Base-by-base conservation (phyloP, 2,329 filamentous ascomycete species). In the Colletotrichum nymphaeae region DNA sequence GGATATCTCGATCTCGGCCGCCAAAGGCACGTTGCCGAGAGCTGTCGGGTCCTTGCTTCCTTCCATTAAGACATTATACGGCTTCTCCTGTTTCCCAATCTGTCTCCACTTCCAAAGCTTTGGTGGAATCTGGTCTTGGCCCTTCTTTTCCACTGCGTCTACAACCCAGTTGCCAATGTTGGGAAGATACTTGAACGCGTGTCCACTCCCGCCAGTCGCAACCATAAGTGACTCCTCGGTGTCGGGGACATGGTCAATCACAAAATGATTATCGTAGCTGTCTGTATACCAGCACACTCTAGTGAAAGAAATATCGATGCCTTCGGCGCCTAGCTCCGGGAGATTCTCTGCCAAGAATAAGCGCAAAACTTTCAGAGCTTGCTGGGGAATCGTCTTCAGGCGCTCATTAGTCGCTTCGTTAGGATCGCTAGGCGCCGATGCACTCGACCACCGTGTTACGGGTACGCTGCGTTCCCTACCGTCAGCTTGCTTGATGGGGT, bases 131-230 rank as follows among this genome's bases (percentile, higher is more conserved):
- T 75, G 78, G 56, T 84, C 79, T 7, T 80, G 69, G 1, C 78
- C 77, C 22, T 68, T 75, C 2, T 84, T 82, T 73, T 86, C 81
- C 8, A 91, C 78, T n/a, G 86, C 84, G 74, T 90, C 86, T 0
- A 88, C 83, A 14, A 91, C 86, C 73, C 83, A 84, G 46, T 86
- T 86, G 1, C 90, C 89, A 75, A 92, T 85, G 3, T 88, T 87
- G 0, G 90, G 90, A 62, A 91, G 77, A 72, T 90, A 92, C 76
- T 92, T 92, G 79, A 91, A 92, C 0, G 84, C 90, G 78, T 92
- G 90, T 0, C 91, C 90, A 46, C 86, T 88, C 0, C 91, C 91
- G 1, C 89, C 90, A 0, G 90, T 92, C 2, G 89, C 89, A 0
- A 92, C 84, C 77, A 91, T 88, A 0, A 92, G 77, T 2, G 67